These are phyloP conservation scores for Zasmidium cellare DNA, from an alignment of 2,329 filamentous ascomycete genomes.

Conservation along the genomic window DNA sequence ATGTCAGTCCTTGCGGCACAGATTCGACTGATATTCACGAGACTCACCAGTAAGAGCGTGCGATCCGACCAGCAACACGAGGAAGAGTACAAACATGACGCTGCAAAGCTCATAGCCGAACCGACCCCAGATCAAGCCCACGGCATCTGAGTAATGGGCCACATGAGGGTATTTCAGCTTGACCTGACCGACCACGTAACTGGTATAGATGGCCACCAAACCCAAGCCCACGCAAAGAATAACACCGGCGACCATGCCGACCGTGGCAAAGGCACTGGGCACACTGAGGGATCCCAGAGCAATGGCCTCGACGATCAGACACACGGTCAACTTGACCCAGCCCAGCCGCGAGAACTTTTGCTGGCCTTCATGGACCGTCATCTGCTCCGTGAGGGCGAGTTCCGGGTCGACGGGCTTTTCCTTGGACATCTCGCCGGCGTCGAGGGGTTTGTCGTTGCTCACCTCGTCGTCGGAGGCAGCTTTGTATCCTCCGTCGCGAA, in stretches of 20 bases:
- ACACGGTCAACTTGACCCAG: slow-evolving; percentile 47
- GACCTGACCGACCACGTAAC: slow-evolving; percentile 63
- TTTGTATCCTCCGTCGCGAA: slow-evolving; percentile 18
- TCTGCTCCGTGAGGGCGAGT: slow-evolving; percentile 15
- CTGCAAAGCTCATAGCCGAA: slow-evolving; percentile 45
- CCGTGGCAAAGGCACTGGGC: slow-evolving; percentile 54
- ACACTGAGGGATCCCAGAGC: slow-evolving; percentile 60
- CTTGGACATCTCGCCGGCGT: slow-evolving; percentile 1
- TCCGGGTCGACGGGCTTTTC: slow-evolving; percentile 16
- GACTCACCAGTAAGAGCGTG: slow-evolving; percentile 41
- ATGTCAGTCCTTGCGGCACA: no score
- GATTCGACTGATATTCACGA: background rate
- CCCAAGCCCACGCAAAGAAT: slow-evolving; percentile 58
- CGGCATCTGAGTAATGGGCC: slow-evolving; percentile 47
- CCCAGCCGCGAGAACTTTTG: slow-evolving; percentile 44
- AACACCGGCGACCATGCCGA: slow-evolving; percentile 58
- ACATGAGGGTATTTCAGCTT: slow-evolving; percentile 51
- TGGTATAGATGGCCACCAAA: slow-evolving; percentile 61
- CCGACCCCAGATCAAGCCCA: slow-evolving; percentile 43
- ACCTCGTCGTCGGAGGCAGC: slow-evolving; percentile 12
- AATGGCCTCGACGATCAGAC: slow-evolving; percentile 61
- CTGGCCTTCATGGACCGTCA: slow-evolving; percentile 32
- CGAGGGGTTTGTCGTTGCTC: slow-evolving; percentile 7
- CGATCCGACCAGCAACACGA: slow-evolving; percentile 46
- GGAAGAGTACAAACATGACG: slow-evolving; percentile 45